Base-by-base conservation (phyloP, 1,284 basidiomycete genomes). In the Athelia sp. region DNA sequence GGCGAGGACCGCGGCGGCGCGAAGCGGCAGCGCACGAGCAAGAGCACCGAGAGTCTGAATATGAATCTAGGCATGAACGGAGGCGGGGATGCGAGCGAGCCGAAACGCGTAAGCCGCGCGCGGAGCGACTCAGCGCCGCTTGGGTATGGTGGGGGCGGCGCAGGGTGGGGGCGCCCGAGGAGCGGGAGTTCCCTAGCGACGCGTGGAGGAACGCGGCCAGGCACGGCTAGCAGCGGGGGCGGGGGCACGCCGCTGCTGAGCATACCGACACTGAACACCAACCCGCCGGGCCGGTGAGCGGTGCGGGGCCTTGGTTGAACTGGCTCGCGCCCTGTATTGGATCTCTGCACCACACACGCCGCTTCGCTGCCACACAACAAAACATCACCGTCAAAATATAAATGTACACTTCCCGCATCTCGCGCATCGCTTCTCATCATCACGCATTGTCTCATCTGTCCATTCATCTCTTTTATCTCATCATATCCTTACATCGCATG, bases 81-180 rank as follows among this genome's bases (percentile, higher is more conserved):
- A 17, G 36, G 43, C 24, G 8, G 18, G 10, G 49, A 10, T 50
- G 43, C 50, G 57, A 48, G 54, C 55, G 54, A 49, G 38, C 32
- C 59, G 46, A 66, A 68, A 58, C 68, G 69, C 51, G 55, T 68
- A n/a, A 62, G 66, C 32, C 67, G 75, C n/a, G 73, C 73, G 29
- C 61, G 75, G 34, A 75, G 73, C 58, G 75, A 77, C 52, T 72
- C 69, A 14, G 75, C 74, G 34, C 75, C 75, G 49, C 62, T 76
- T 21, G 74, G 73, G 22, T 71, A 73, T 50, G 65, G 61, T 29
- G 44, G 53, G 13, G 62, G 52, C 14, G 22, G 9, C 23, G 65
- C 58, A 60, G 46, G 56, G 26, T 17, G 50, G 61, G 51, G 64
- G 40, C 56, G 70, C n/a, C 69, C 70, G 49, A 48, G 69, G 38